These are phyloP conservation scores for Lentinula aciculospora DNA, from an alignment of 768 basidiomycete genomes.

Conservation along the genomic window DNA sequence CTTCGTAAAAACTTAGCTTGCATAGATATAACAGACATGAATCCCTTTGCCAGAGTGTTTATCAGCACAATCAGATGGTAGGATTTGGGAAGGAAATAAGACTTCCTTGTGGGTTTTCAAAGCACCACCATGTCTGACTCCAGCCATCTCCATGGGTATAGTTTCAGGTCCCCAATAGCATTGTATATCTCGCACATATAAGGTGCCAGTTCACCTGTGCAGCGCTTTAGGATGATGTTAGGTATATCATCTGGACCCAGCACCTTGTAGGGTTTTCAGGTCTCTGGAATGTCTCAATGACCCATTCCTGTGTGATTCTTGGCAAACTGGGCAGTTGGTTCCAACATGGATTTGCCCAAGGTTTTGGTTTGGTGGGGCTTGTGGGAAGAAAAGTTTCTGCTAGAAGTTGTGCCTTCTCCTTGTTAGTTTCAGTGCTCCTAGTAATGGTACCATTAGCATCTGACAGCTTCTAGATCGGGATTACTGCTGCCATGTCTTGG, in stretches of 20 bases:
- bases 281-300: conserved; percentile 12
- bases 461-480: not conserved
- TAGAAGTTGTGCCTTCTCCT: not conserved
- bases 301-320: not conserved
- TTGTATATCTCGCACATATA: not conserved
- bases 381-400: not conserved
- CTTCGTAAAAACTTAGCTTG: no score
- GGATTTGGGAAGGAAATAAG: not conserved
- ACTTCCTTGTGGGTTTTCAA: not conserved
- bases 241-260: conserved; percentile 12
- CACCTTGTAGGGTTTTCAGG: conserved; percentile 16
- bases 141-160: not conserved
- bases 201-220: not conserved
- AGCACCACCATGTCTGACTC: not conserved
- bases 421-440: not conserved
- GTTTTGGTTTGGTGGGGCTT: not conserved
- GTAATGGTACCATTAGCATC: not conserved
- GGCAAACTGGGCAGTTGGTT: not conserved
- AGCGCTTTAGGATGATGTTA: conserved; percentile 4
- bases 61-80: not conserved
- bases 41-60: not conserved
- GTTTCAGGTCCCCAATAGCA: not conserved
- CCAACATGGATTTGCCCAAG: conserved; percentile 11
- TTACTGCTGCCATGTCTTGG: not conserved
- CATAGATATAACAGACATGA: conserved; percentile 6